Evolutionary conservation across 139 green algal species (phyloP).

Genomic region (Micractinium sp.): DNA sequence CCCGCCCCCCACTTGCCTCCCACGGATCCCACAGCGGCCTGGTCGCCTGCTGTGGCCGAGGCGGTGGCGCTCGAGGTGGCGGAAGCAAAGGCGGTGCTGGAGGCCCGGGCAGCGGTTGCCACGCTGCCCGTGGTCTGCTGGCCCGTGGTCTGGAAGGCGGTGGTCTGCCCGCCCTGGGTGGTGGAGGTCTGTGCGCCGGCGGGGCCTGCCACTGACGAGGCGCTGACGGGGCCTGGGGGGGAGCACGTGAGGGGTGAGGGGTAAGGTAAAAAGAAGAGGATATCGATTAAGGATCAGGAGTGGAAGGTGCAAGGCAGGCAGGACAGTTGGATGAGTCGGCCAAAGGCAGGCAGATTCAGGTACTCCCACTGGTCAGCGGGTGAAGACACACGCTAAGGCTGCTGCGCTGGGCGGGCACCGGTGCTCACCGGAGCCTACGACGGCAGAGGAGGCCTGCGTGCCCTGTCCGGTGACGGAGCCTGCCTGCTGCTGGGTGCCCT

Average conservation of each 20-base stretch:
- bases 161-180: slow-evolving; percentile 38
- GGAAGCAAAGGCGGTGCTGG: not conserved
- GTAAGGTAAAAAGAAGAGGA: not conserved
- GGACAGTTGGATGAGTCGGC: too few relatives aligned
- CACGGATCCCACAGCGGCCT: not conserved
- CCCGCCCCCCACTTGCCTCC: not conserved
- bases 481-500: slow-evolving; percentile 29
- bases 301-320: too few relatives aligned
- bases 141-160: slow-evolving; percentile 27
- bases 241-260: not conserved
- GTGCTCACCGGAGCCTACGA: slow-evolving; percentile 14
- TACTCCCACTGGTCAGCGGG: too few relatives aligned
- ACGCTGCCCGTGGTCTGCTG: slow-evolving; percentile 17
- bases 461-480: not conserved
- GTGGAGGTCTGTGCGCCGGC: slow-evolving; percentile 10
- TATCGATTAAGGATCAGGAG: not conserved
- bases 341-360: too few relatives aligned
- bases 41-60: not conserved
- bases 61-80: not conserved
- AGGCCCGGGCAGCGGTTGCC: not conserved
- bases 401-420: too few relatives aligned
- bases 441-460: not conserved
- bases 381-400: too few relatives aligned
- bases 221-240: slow-evolving; percentile 15
- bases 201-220: slow-evolving; percentile 6